Conservation (phyloP, 441 rosid genomes). For the Pelargonium australe region DNA sequence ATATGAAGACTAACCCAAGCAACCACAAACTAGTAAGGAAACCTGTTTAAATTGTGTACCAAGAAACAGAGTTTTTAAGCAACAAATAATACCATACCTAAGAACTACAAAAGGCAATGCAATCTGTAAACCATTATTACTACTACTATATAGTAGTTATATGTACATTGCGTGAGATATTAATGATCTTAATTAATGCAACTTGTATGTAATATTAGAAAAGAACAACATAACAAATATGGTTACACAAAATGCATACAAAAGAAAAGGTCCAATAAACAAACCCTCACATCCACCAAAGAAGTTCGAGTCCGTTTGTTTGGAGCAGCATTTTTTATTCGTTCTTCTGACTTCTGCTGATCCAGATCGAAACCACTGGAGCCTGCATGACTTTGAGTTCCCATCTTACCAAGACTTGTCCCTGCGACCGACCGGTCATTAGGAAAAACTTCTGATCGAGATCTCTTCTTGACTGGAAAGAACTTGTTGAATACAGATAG, state of each 20-base stretch:
- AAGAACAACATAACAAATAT: neutral
- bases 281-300: conserved; percentile 66
- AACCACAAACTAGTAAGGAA: conserved; percentile 3
- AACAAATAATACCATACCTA: neutral
- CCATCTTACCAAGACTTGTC: conserved; percentile 60
- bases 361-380: conserved; percentile 67
- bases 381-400: conserved; percentile 56
- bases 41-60: neutral
- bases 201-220: neutral
- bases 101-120: neutral
- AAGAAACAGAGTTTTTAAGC: neutral
- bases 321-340: conserved; percentile 57
- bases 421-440: conserved; percentile 59
- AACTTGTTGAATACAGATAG: conserved; percentile 73
- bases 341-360: conserved; percentile 67
- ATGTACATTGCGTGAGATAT: neutral
- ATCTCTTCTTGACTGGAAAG: conserved; percentile 78
- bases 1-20: conserved; percentile 2
- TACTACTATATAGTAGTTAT: neutral
- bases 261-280: conserved; percentile 23
- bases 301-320: conserved; percentile 94
- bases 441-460: conserved; percentile 64
- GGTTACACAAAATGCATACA: neutral
- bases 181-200: neutral
- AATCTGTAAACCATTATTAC: neutral